Evolutionary conservation across 1,284 basidiomycete genomes (phyloP).

Genomic region (Athelia sp.): DNA sequence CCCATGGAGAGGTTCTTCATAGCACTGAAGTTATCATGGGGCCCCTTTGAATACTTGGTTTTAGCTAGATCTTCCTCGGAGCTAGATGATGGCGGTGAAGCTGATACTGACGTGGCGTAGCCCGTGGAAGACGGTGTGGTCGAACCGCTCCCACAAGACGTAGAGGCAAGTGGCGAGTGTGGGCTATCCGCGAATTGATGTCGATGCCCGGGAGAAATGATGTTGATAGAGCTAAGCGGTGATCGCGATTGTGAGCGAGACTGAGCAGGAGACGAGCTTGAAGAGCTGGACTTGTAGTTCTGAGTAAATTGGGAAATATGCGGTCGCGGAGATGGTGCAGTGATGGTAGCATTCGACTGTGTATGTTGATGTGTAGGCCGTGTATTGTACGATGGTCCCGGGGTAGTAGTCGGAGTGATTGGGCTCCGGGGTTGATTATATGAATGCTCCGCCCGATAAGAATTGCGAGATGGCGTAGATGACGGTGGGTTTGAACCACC

Average conservation of each 20-base stretch:
- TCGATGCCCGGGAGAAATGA: slow-evolving; percentile 13
- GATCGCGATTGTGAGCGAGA: slow-evolving; percentile 23
- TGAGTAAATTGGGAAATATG: slow-evolving; percentile 21
- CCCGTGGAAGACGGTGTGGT: slow-evolving; percentile 37
- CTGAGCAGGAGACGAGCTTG: slow-evolving; percentile 7
- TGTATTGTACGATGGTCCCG: slow-evolving; percentile 1
- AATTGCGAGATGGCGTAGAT: not conserved
- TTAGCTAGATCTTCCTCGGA: not conserved
- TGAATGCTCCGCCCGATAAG: slow-evolving; percentile 7
- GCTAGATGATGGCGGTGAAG: slow-evolving; percentile 33
- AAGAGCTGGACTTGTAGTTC: slow-evolving; percentile 16
- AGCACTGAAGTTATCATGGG: no score
- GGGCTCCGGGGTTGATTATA: slow-evolving; percentile 25
- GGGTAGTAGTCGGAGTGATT: slow-evolving; percentile 35
- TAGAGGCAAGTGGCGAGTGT: slow-evolving; percentile 19
- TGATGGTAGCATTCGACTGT: slow-evolving; percentile 36
- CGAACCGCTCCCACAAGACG: slow-evolving; percentile 29
- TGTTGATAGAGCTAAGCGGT: slow-evolving; percentile 6
- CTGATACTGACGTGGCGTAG: slow-evolving; percentile 37
- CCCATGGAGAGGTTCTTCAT: no score
- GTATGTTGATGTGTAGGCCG: slow-evolving; percentile 23
- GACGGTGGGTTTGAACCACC: slow-evolving; percentile 23
- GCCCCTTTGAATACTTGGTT: no score
- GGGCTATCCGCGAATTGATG: slow-evolving; percentile 14
- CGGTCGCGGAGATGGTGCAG: slow-evolving; percentile 29